Base-by-base conservation (phyloP, 306 rosid species). In the Medicago ruthenica region DNA sequence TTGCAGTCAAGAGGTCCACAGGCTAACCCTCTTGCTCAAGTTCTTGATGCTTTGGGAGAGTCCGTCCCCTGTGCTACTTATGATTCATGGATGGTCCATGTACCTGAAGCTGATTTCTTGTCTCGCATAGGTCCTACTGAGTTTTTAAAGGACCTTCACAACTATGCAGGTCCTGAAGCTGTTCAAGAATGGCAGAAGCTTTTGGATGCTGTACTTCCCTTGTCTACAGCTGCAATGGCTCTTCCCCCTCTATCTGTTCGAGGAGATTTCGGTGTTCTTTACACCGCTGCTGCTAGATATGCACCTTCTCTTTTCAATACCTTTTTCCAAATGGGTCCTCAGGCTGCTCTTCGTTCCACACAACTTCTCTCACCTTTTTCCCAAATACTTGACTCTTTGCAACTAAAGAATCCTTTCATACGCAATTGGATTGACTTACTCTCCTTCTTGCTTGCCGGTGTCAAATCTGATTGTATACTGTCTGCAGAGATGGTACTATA, bases 391-490 rank as follows among this genome's bases (percentile, higher is more conserved):
- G 92, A 92, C 58, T 87, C 85, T 16, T 84, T 90, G 86, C 85
- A 88, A 80, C 82, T 94, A 59, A 88, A 86, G 73, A 92, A 94
- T 70, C 93, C 91, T 69, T 94, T 92, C 31, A 76, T 94, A 42
- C 73, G 93, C 44, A 94, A 94, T 77, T 94, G 96, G 98, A 75
- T 94, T 71, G 98, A 94, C 83, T 86, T 94, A 8, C 84, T 92
- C 76, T 71, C 96, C 40, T 94, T 94, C 95, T 88, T 94, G 90
- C 97, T 94, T 58, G 97, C 98, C 67, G 97, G 97, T 79, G 97
- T 94, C 67, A 94, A 88, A 86, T 74, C 95, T 58, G 76, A 90
- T 81, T 90, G 86, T 64, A 71, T 94, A 81, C 89, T 94, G 72
- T 90, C 98, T 20, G 97, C 97, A 48, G 98, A 94, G 86, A 92